Conservation (phyloP, 2,329 filamentous ascomycete species). For the Clonostachys byssicola region DNA sequence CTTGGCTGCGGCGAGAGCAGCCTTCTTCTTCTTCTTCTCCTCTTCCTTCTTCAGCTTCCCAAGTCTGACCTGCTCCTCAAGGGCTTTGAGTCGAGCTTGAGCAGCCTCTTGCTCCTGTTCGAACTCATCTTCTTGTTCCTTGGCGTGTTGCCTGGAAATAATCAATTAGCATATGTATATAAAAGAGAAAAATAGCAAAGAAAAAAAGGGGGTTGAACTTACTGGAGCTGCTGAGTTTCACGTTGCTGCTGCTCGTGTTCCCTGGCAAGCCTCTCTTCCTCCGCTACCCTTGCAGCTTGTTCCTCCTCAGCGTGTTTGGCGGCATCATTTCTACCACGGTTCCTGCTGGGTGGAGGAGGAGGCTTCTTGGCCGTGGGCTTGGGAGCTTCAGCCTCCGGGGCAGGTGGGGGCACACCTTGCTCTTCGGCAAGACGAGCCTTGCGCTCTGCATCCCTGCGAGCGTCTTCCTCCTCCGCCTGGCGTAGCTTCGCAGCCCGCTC, state of each 20-base stretch:
- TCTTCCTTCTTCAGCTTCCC: conserved; percentile 96
- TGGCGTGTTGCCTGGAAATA: conserved; percentile 62
- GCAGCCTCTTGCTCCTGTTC: conserved; percentile 76
- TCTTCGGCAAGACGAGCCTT: conserved; percentile 81
- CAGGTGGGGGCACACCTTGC: conserved; percentile 58
- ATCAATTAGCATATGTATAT: conserved; percentile 15
- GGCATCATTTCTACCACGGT: conserved; percentile 43
- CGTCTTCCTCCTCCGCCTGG: conserved; percentile 92
- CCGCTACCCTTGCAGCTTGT: conserved; percentile 54
- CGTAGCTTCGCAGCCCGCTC: conserved; percentile 84
- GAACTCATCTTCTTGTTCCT: conserved; percentile 74
- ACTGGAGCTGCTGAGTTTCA: conserved; percentile 77
- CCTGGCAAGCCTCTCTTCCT: conserved; percentile 61
- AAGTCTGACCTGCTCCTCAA: conserved; percentile 90
- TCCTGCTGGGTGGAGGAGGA: conserved; percentile 77
- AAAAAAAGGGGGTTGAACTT: conserved; percentile 37
- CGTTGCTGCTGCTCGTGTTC: conserved; percentile 74
- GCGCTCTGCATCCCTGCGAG: conserved; percentile 80
- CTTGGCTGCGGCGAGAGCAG: conserved; percentile 78
- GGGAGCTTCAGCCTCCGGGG: conserved; percentile 26
- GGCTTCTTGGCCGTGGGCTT: conserved; percentile 55
- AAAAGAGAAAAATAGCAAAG: conserved; percentile 2
- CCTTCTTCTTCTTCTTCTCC: conserved; percentile 89
- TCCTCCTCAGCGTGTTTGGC: conserved; percentile 57
- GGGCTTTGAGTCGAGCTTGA: conserved; percentile 75